Conservation (phyloP, 345 rosid species). For the Eucalyptus erythrocorys region DNA sequence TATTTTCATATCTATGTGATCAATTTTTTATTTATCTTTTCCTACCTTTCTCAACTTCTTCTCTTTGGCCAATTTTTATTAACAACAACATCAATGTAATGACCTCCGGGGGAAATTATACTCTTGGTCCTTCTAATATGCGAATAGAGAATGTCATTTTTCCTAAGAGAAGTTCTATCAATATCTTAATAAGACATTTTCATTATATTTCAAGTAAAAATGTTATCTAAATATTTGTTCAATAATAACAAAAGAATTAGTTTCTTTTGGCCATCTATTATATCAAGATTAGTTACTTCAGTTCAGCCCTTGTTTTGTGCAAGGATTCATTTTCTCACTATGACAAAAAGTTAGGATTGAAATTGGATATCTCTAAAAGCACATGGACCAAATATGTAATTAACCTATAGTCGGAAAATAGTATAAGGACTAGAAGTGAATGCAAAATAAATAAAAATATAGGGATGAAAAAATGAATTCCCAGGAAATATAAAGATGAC, state of each 20-base stretch:
- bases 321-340: neutral
- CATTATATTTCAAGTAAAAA: neutral
- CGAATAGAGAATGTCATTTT: neutral
- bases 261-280: neutral
- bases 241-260: neutral
- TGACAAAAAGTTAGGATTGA: neutral
- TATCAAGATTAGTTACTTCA: neutral
- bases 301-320: neutral
- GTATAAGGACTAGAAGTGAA: neutral
- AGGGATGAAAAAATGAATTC: neutral
- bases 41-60: neutral
- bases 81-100: neutral
- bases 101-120: neutral
- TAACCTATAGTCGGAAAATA: neutral
- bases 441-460: neutral
- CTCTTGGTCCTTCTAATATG: neutral
- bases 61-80: neutral
- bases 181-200: too few species aligned
- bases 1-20: neutral
- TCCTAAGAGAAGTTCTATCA: neutral
- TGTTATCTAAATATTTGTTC: neutral
- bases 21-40: neutral
- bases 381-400: neutral
- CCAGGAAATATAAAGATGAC: neutral
- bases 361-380: neutral